A percentile compares a stretch with the other conserved stretches of the same genome.
Evolutionary conservation across 352 stramenopile species (phyloP).

Genomic region (Phytophthora europaea): DNA sequence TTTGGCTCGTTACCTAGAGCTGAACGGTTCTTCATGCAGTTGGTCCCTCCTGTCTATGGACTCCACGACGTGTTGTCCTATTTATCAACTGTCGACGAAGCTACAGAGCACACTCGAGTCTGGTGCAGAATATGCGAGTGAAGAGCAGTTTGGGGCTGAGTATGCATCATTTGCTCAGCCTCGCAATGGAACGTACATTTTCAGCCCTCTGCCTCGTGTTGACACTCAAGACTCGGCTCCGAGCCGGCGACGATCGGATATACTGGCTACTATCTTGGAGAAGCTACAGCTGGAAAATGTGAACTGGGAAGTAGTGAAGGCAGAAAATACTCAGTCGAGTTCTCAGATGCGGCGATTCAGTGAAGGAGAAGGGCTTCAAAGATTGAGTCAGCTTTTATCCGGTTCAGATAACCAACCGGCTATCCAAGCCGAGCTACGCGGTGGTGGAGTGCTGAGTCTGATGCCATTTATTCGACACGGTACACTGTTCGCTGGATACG

Average conservation of each 20-base stretch:
- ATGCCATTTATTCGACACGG: constrained; percentile 82
- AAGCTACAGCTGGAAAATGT: constrained; percentile 55
- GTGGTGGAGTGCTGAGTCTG: constrained; percentile 74
- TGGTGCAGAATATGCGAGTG: constrained; percentile 42
- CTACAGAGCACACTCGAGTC: constrained; percentile 50
- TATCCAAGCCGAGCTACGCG: constrained; percentile 75
- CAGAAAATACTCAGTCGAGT: constrained; percentile 50
- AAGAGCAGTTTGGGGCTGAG: constrained; percentile 52
- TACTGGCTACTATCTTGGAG: constrained; percentile 34
- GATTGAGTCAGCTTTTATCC: constrained; percentile 58
- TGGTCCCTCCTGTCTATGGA: constrained; percentile 76
- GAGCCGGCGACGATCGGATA: constrained; percentile 19
- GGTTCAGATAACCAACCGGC: constrained; percentile 54
- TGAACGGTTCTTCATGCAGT: constrained; percentile 44
- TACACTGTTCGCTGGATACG: constrained; percentile 62
- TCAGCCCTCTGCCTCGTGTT: constrained; percentile 42
- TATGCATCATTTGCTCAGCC: constrained; percentile 39
- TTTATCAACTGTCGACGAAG: constrained; percentile 51
- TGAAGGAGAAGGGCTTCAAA: constrained; percentile 59
- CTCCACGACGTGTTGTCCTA: constrained; percentile 58
- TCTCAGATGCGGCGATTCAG: constrained; percentile 53
- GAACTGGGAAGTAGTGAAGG: constrained; percentile 58
- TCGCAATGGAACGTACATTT: constrained; percentile 38
- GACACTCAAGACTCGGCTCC: constrained; percentile 17
- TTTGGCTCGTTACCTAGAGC: constrained; percentile 44